Conservation (phyloP, 768 basidiomycete genomes). For the Tulasnella sp. region DNA sequence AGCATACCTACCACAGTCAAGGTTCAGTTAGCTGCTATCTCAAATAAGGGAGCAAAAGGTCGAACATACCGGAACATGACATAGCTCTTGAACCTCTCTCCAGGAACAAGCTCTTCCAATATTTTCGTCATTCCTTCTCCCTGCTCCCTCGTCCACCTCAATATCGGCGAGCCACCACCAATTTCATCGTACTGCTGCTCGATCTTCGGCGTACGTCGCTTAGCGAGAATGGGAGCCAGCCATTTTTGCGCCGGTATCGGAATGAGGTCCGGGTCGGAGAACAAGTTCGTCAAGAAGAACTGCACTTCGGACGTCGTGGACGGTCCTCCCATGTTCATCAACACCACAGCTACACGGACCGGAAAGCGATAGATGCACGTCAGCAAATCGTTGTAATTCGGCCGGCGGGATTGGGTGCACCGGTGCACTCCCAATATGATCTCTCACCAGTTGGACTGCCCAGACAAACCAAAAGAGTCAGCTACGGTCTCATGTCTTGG, state of each 20-base stretch:
- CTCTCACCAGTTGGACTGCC: background rate
- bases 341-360: conserved; percentile 58
- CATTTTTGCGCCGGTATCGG: conserved; percentile 85
- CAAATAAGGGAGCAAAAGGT: background rate
- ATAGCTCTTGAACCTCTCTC: conserved; percentile 69
- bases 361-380: background rate
- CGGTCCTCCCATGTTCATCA: conserved; percentile 99
- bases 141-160: conserved; percentile 78
- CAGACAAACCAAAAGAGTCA: background rate
- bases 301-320: conserved; percentile 85
- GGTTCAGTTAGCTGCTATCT: background rate
- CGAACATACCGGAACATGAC: conserved; percentile 69
- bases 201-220: conserved; percentile 79
- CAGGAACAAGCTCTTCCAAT: conserved; percentile 81
- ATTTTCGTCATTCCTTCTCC: conserved; percentile 82
- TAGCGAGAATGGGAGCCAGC: conserved; percentile 81
- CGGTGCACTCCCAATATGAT: background rate
- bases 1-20: conserved; percentile 38
- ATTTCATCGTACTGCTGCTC: conserved; percentile 91
- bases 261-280: conserved; percentile 86
- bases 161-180: conserved; percentile 94
- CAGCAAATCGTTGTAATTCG: background rate
- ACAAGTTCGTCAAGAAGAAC: conserved; percentile 85
- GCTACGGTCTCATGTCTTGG: background rate
- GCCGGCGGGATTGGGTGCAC: background rate